Base-by-base conservation (phyloP, 345 rosid genomes). In the Salix udensis region DNA sequence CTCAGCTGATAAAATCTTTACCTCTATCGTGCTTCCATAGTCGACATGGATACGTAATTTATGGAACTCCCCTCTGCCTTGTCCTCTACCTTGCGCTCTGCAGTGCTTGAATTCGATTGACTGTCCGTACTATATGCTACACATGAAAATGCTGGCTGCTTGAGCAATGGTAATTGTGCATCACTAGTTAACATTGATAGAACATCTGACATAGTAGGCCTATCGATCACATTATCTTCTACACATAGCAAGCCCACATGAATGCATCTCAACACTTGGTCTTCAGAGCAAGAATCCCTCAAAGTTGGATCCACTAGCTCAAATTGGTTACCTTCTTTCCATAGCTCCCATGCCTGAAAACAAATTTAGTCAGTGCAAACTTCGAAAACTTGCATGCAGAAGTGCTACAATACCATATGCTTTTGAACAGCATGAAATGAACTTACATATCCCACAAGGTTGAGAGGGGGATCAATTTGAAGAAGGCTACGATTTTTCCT, bases 401-500 rank as follows among this genome's bases (percentile, higher is more conserved):
- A 40, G 13, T 40, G 12, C 44, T 40, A 40, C 12, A 40, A 40
- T 40, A 10, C 13, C 44, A 40, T 40, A 40, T 10, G 13, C 44
- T 9, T 40, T 40, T 40, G 44, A 40, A 65, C 40, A 28, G 2
- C 14, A 34, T 18, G 13, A 26, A 53, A 4, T 0, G 13, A 18
- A 61, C 83, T 80, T 72, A 76, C 80, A 67, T 76, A 46, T 36
- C 65, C 77, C 15, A 76, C 66, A 2, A 80, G 80, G 24, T 76
- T 71, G 6, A 72, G 37, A 2, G 70, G 77, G 9, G 55, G 65
- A 8, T 68, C 80, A 1, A 28, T 0, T 21, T 76, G 36, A 36
- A 23, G 36, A 21, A 67, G 16, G 12, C 34, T 8, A 6, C 46
- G 61, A 13, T 76, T 80, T 65, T 67, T 80, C 28, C 67, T 76